Evolutionary conservation across 441 rosid species (phyloP), one percentile per base, ranked within the genome.

Genomic region (Hypseocharis bilobata): DNA sequence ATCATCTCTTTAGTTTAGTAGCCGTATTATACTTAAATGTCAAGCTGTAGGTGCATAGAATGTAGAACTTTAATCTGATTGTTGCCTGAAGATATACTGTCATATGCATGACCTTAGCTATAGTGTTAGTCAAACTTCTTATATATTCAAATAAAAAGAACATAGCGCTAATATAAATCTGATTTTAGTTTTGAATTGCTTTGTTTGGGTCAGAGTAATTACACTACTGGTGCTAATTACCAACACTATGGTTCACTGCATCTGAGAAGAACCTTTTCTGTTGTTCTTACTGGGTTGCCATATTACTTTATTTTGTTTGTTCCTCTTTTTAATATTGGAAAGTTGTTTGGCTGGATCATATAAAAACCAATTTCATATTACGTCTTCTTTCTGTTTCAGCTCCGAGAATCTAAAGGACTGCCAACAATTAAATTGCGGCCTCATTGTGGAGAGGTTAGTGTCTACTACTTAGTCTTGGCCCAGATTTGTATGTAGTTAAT

Each of bases 401-500:
- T 87, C 70, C 87, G 93, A 22, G 92, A 87, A 69, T 85, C 85
- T 51, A 87, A 87, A 72, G 92, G 92, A 45, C 54, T 85, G 82
- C 74, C 85, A 30, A 87, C 90, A 36, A 87, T 87, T 60, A 85
- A 86, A 72, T 76, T 87, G 55, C 86, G 88, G 27, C 90, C 93
- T 47, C 93, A 85, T 36, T 84, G 86, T 56, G 93, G 93, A 60
- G 93, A 87, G 89, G 92, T 85, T 73, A 67, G 42, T 60, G 5
- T 70, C 62, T 20, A 44, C 22, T 64, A 63, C 62, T 49, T 36
- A 56, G 3, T 45, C 14, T 56, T 26, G 68, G 3, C 27, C 57
- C 56, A 22, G 51, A 10, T 42, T 23, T 30, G 20, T 20, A 19
- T 60, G 28, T 20, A 34, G 68, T 60, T 69, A 17, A 49, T 49